Evolutionary conservation across 805 yeast species (phyloP), one percentile per base, ranked within the genome.

Genomic region (Isabelozyma rhagii): DNA sequence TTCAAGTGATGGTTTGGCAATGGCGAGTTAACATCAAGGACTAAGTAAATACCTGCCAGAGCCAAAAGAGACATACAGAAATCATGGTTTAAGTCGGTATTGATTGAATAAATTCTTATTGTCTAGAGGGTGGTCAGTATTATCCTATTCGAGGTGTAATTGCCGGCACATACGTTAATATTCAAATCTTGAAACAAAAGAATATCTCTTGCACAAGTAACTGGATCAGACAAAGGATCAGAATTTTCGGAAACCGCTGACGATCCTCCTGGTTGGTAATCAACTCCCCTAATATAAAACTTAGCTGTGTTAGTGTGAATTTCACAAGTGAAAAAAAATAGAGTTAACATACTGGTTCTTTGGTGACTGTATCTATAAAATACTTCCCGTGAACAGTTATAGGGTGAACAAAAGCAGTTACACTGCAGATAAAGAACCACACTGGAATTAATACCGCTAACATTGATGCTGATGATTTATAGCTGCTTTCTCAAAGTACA

Each of bases 181-280:
- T 96, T 96, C 49, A 93, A 77, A 45, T 85, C 81, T 69, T 92
- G 97, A 64, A 93, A 88, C 27, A 91, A 70, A 13, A 77, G 72
- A 17, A 89, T 82, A 64, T 93, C 98, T 56, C 97, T 79, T 4
- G 92, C 86, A 71, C 98, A 93, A 15, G 67, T 60, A 10, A 77
- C 69, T 3, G 83, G 77, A 59, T 89, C 85, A 2, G 96, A 85
- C 41, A 93, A 73, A 0, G 97, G 97, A 62, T 93, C 98, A 8
- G 57, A 63, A 6, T 59, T 52, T 3, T 60, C 67, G n/a, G 72
- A 72, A 21, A 83, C 84, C 0, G 84, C 92, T 0, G 96, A 84
- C 0, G 96, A 85, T 0, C 97, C 98, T 8, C 97, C 97, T 0
- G 97, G 97, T 62, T 93, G 97, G 63, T 92, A 92, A 66, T 93